phyloP scores from a whole-genome alignment of 2,329 filamentous ascomycete genomes.

The Elsinoe perseae region DNA sequence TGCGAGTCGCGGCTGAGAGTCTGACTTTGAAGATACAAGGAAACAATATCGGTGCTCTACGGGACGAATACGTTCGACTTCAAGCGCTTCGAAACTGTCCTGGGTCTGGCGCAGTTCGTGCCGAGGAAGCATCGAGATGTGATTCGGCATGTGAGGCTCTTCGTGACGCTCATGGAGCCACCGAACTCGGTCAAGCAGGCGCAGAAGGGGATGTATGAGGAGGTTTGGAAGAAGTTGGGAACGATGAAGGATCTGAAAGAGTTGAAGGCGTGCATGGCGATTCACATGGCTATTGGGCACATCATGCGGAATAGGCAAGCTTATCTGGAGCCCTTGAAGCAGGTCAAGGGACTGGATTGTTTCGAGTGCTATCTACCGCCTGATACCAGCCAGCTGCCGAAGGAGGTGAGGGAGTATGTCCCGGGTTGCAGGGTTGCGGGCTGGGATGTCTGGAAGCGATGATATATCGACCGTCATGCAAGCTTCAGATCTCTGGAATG shows the following conservation, averaged over 20 bases:
- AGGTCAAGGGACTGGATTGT: neutral
- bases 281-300: neutral
- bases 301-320: neutral
- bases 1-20: neutral
- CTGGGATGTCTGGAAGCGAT: conserved; percentile 12
- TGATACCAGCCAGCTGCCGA: conserved; percentile 1
- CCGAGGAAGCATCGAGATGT: neutral
- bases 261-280: neutral
- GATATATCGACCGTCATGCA: no score
- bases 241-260: neutral
- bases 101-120: neutral
- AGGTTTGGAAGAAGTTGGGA: neutral
- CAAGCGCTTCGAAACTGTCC: neutral
- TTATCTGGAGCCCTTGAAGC: neutral
- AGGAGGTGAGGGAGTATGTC: neutral
- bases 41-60: neutral
- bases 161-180: neutral
- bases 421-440: conserved; percentile 6
- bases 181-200: neutral
- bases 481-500: no score
- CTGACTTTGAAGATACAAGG: conserved; percentile 2
- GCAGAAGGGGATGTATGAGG: neutral
- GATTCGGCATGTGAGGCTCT: neutral
- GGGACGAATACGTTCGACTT: conserved; percentile 1
- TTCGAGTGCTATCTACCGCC: conserved; percentile 8